Evolutionary conservation across 2,329 filamentous ascomycete genomes (phyloP), one percentile per base, ranked within the genome.

Genomic region (Alternaria conjuncta): DNA sequence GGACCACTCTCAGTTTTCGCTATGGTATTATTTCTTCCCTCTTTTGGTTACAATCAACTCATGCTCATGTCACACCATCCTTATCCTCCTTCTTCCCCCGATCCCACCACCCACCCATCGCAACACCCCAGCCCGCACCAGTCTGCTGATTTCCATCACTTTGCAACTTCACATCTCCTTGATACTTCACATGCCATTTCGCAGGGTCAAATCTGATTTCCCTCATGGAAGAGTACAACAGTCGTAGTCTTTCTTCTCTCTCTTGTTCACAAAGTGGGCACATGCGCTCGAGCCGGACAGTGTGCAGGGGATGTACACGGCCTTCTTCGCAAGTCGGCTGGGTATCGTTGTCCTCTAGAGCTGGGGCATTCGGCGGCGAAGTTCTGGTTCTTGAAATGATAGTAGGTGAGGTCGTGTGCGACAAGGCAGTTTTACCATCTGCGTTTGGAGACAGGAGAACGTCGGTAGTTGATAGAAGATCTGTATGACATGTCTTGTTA

Each of bases 131-230:
- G 26, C 15, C 30, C 23, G 57, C 25, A 12, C 13, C 55, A 21
- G 55, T 20, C 50, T 47, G 54, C 21, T 45, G 20, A 15, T 41
- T 47, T 5, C 55, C 55, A 41, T 46, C 32, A 41, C 55, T 5
- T n/a, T 36, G 36, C 41, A 11, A 25, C 5, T 46, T 46, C 8
- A 25, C 20, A 15, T 45, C 36, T 9, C 57, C 57, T 15, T 55
- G 57, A 28, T 55, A 64, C 51, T 64, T 71, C 30, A 51, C 57
- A 21, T 61, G 58, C 63, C 63, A 63, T 25, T 43, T 57, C 55
- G 28, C 21, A 26, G 30, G 20, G 7, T 60, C 50, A 20, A 49
- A 55, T 8, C n/a, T 55, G 13, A 60, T 30, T 7, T 41, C 30
- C 1, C 11, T 18, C n/a, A 41, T 55, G 6, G 43, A 46, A 9